Conservation (phyloP, 108 stramenopile genomes). For the Fragilariopsis cylindrus region DNA sequence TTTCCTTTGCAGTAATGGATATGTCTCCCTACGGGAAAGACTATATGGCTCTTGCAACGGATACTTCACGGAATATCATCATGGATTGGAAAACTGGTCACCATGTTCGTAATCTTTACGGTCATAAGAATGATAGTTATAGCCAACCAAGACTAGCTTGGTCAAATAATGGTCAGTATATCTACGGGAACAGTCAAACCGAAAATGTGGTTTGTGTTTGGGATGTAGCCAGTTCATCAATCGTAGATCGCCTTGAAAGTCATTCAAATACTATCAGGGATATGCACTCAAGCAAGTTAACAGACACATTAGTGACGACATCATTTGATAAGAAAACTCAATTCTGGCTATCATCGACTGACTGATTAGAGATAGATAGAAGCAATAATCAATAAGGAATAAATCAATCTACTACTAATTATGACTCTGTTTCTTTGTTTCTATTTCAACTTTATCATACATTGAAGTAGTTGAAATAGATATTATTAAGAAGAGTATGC, state of each 20-base stretch:
- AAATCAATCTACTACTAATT: conserved; percentile 8
- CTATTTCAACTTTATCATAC: no score
- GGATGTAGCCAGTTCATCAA: conserved; percentile 75
- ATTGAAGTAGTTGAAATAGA: no score
- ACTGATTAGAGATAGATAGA: conserved; percentile 33
- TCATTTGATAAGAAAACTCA: conserved; percentile 78
- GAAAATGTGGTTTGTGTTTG: conserved; percentile 70
- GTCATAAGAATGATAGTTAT: conserved; percentile 78
- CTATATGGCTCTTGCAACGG: conserved; percentile 80
- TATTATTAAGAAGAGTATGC: no score
- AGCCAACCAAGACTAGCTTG: conserved; percentile 82
- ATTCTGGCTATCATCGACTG: conserved; percentile 51
- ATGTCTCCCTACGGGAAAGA: conserved; percentile 54
- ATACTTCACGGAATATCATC: conserved; percentile 80
- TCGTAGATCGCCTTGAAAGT: conserved; percentile 68
- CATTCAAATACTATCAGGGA: conserved; percentile 67
- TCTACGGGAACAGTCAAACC: conserved; percentile 81
- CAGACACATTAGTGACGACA: conserved; percentile 72
- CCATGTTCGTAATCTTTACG: conserved; percentile 79
- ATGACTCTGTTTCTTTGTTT: no score
- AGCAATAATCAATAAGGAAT: conserved; percentile 16
- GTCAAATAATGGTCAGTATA: conserved; percentile 70
- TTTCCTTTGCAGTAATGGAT: conserved; percentile 82
- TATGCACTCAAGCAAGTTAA: conserved; percentile 56
- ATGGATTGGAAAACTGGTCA: conserved; percentile 53